Percentiles rank a stretch among this genome's conserved stretches.
These are phyloP conservation scores for Capsella bursapastoris DNA, from an alignment of 345 rosid genomes.

Conservation along the genomic window DNA sequence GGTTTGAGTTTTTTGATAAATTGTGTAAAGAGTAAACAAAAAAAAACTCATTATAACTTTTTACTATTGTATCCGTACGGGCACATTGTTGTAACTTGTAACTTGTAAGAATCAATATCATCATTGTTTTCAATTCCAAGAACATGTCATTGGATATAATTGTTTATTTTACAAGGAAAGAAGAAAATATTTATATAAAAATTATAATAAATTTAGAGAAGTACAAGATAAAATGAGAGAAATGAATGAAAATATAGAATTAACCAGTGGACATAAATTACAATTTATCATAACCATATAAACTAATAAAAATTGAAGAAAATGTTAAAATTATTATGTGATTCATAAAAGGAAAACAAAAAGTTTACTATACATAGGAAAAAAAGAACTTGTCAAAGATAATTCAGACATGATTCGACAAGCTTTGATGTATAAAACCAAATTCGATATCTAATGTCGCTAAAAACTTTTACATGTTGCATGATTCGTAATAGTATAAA, in stretches of 20 bases:
- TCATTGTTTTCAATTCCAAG: constrained; percentile 32
- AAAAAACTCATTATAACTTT: not conserved
- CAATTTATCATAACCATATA: too few species aligned
- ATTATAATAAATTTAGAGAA: too few species aligned
- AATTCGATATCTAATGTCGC: not conserved
- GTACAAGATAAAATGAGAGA: too few species aligned
- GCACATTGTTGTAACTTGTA: not conserved
- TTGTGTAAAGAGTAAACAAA: not conserved
- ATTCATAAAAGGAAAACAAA: too few species aligned
- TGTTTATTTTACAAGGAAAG: not conserved
- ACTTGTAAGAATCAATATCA: constrained; percentile 35
- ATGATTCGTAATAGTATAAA: not conserved
- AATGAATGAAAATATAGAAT: too few species aligned
- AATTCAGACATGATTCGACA: constrained; percentile 7
- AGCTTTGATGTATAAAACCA: not conserved
- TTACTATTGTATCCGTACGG: constrained; percentile 29
- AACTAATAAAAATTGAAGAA: too few species aligned
- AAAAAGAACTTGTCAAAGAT: not conserved
- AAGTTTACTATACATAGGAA: too few species aligned
- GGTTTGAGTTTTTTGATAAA: not conserved
- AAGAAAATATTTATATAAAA: too few species aligned
- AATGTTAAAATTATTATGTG: too few species aligned
- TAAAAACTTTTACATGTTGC: not conserved
- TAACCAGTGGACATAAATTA: too few species aligned
- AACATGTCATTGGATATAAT: not conserved